Evolutionary conservation across 176 grass and related monocot species (phyloP).

Genomic region (Urochloa ruziziensis): DNA sequence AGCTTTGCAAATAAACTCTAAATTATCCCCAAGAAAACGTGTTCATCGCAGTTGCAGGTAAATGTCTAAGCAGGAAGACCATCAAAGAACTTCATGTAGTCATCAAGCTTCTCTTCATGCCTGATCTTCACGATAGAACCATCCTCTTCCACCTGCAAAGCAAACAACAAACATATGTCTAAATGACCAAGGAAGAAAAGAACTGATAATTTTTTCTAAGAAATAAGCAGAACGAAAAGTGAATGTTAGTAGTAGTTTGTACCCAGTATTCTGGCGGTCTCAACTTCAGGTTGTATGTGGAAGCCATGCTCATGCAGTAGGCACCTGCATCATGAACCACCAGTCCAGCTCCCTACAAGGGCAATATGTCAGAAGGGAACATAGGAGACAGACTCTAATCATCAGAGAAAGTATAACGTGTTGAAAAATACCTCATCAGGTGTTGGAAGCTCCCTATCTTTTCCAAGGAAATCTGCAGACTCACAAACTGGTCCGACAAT

Average conservation of each 20-base stretch:
- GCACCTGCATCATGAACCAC: conserved; percentile 96
- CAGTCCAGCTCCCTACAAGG: conserved; percentile 77
- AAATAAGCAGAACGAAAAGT: neutral
- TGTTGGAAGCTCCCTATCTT: conserved; percentile 79
- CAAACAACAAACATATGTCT: neutral
- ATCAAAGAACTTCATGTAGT: conserved; percentile 87
- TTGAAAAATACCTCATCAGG: conserved; percentile 61
- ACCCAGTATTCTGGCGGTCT: conserved; percentile 95
- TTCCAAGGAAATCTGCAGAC: conserved; percentile 94
- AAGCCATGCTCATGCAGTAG: conserved; percentile 99
- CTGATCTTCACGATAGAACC: conserved; percentile 78
- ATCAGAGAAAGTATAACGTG: conserved; percentile 1
- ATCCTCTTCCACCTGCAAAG: conserved; percentile 54
- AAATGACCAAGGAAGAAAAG: neutral
- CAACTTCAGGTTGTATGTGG: conserved; percentile 94
- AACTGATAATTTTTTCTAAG: neutral
- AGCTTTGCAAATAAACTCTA: neutral
- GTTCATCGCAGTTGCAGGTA: neutral
- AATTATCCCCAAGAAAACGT: neutral
- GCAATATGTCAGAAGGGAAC: neutral
- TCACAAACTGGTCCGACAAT: conserved; percentile 99
- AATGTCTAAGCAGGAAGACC: conserved; percentile 47
- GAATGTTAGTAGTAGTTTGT: neutral
- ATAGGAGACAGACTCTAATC: neutral
- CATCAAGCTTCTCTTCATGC: conserved; percentile 77